A percentile compares a stretch with the other conserved stretches of the same genome.
phyloP scores from a whole-genome alignment of 129 eudicot genomes.

The Ambrosia trifida region DNA sequence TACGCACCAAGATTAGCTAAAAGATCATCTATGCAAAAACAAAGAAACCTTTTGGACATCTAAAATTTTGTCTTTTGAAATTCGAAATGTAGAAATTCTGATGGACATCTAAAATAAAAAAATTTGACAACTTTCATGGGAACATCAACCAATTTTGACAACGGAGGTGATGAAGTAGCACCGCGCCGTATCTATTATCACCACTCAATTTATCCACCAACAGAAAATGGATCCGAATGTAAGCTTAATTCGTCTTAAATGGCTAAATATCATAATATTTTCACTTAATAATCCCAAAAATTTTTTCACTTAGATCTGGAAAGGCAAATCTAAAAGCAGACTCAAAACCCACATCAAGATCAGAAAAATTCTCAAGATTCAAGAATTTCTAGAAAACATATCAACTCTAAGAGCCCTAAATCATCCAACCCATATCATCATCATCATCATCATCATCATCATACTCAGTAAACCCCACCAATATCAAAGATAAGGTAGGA shows the following conservation, averaged over 20 bases:
- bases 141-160: not conserved
- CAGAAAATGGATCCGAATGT: constrained; percentile 1
- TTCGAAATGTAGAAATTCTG: not conserved
- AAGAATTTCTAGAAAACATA: not conserved
- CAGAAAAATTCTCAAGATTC: constrained; percentile 6
- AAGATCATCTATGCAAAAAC: constrained; percentile 3
- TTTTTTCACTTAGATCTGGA: not conserved
- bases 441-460: too few relatives aligned
- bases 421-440: too few relatives aligned
- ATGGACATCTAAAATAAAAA: not conserved
- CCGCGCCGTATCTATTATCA: not conserved
- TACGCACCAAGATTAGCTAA: constrained; percentile 2
- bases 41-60: not conserved
- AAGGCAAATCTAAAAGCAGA: not conserved
- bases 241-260: not conserved
- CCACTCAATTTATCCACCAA: not conserved
- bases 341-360: not conserved
- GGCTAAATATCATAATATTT: not conserved
- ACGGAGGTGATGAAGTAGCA: not conserved
- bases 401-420: constrained; percentile 5
- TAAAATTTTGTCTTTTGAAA: not conserved
- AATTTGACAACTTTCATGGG: not conserved
- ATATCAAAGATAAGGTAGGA: too few relatives aligned
- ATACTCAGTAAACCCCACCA: too few relatives aligned
- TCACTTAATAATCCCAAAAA: constrained; percentile 4